Evolutionary conservation across 2,329 filamentous ascomycete genomes (phyloP).

Genomic region (Penicillium hordei): DNA sequence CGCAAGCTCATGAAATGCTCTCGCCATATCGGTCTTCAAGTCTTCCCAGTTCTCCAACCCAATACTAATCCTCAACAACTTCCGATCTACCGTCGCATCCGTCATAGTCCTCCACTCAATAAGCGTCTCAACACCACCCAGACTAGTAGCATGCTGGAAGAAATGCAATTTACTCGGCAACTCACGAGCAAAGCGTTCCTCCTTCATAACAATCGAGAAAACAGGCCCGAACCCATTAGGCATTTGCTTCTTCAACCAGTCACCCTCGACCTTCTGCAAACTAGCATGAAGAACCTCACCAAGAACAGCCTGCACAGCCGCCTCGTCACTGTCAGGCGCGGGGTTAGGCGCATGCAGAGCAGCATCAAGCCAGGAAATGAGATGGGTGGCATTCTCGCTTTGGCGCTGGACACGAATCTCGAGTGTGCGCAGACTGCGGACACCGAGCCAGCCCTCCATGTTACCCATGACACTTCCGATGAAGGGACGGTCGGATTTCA

Average conservation of each 20-base stretch:
- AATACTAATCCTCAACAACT: constrained; percentile 76
- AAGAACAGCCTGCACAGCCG: constrained; percentile 56
- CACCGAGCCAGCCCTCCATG: constrained; percentile 87
- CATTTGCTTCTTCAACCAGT: constrained; percentile 86
- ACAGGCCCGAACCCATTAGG: constrained; percentile 86
- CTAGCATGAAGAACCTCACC: constrained; percentile 71
- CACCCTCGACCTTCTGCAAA: constrained; percentile 66
- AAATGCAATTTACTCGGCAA: constrained; percentile 76
- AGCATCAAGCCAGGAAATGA: constrained; percentile 70
- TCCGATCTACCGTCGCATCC: constrained; percentile 69
- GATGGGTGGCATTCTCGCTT: constrained; percentile 64
- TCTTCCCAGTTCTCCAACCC: constrained; percentile 88
- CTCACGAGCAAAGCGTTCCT: constrained; percentile 59
- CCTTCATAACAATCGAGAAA: constrained; percentile 70
- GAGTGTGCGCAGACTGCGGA: constrained; percentile 80
- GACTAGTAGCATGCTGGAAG: constrained; percentile 92
- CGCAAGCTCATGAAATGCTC: constrained; percentile 61
- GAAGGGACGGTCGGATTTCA: constrained; percentile 70
- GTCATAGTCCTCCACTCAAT: constrained; percentile 96
- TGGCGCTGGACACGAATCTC: constrained; percentile 79
- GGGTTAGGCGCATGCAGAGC: constrained; percentile 46
- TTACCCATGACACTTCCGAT: constrained; percentile 84
- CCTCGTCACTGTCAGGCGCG: constrained; percentile 42
- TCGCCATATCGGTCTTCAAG: constrained; percentile 70
- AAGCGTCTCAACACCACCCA: constrained; percentile 91